Conservation (phyloP, 164 flowering plant genomes). For the Kalanchoe fedtschenkoi region DNA sequence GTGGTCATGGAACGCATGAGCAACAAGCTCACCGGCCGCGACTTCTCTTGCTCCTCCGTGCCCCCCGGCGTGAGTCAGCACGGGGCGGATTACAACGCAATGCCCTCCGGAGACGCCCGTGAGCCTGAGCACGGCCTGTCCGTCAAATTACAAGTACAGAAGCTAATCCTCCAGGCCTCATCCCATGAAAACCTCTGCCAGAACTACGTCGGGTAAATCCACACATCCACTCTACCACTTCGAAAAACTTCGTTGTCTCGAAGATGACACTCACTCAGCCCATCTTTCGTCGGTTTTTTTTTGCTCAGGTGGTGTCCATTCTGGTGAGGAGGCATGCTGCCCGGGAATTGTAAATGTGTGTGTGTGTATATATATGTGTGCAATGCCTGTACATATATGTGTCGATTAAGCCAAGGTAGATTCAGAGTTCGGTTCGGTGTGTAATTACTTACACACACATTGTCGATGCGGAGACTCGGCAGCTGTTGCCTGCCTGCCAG, state of each 20-base stretch:
- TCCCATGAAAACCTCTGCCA: conserved; percentile 95
- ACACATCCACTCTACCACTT: neutral
- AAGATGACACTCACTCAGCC: too few relatives aligned
- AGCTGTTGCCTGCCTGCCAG: too few relatives aligned
- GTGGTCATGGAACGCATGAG: conserved; percentile 98
- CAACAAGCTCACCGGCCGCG: conserved; percentile 93
- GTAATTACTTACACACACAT: too few relatives aligned
- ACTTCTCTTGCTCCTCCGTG: conserved; percentile 51
- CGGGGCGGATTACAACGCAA: conserved; percentile 48
- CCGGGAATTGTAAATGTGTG: too few relatives aligned
- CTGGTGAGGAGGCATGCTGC: too few relatives aligned
- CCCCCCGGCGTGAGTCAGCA: conserved; percentile 42
- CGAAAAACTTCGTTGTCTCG: neutral
- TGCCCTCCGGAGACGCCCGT: conserved; percentile 60
- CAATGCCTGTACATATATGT: too few relatives aligned
- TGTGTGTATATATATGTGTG: too few relatives aligned
- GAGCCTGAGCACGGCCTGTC: conserved; percentile 89
- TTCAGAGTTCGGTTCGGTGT: too few relatives aligned
- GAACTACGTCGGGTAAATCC: conserved; percentile 86
- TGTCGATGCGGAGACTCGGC: too few relatives aligned
- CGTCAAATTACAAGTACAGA: conserved; percentile 88
- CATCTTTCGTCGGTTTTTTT: too few relatives aligned
- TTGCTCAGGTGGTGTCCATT: conserved; percentile 88
- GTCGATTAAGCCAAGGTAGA: too few relatives aligned
- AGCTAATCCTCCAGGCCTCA: conserved; percentile 73